Evolutionary conservation across 208 protist species (phyloP).

Genomic region (Wallacemonas sp.): DNA sequence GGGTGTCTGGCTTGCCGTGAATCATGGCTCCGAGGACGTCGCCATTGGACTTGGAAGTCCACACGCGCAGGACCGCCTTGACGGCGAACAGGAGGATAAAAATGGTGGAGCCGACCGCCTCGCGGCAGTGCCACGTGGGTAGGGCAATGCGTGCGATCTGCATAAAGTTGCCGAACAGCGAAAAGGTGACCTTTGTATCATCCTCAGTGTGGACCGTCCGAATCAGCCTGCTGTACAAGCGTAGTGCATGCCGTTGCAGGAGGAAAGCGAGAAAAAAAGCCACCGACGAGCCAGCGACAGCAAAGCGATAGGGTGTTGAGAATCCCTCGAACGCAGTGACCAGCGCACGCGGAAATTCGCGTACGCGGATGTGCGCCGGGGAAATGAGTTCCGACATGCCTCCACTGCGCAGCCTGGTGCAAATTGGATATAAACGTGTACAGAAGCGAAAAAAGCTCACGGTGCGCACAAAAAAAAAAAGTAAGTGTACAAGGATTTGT

Average conservation of each 20-base stretch:
- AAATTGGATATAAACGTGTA: too few species aligned
- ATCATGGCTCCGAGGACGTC: conserved; percentile 71
- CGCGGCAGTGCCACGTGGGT: conserved; percentile 72
- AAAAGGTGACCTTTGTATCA: conserved; percentile 56
- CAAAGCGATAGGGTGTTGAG: conserved; percentile 6
- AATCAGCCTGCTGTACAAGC: conserved; percentile 38
- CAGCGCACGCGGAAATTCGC: neutral
- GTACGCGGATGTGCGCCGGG: neutral
- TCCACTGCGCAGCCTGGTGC: too few species aligned
- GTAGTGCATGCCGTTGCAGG: conserved; percentile 54
- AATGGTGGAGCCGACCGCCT: conserved; percentile 56
- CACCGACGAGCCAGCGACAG: conserved; percentile 17
- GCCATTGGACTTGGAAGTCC: conserved; percentile 64
- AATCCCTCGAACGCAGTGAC: conserved; percentile 4
- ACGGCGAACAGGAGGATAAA: conserved; percentile 85
- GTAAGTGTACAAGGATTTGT: too few species aligned
- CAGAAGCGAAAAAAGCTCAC: too few species aligned
- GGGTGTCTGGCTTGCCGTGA: conserved; percentile 44
- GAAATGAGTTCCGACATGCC: conserved; percentile 6
- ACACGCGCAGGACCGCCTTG: conserved; percentile 75
- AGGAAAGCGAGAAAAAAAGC: conserved; percentile 31
- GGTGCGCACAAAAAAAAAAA: too few species aligned
- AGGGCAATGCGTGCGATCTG: conserved; percentile 64
- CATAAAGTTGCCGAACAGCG: conserved; percentile 61
- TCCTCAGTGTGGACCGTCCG: conserved; percentile 54